These are phyloP conservation scores for Pochonia chlamydosporia DNA, from an alignment of 2,329 filamentous ascomycete genomes.

Conservation along the genomic window DNA sequence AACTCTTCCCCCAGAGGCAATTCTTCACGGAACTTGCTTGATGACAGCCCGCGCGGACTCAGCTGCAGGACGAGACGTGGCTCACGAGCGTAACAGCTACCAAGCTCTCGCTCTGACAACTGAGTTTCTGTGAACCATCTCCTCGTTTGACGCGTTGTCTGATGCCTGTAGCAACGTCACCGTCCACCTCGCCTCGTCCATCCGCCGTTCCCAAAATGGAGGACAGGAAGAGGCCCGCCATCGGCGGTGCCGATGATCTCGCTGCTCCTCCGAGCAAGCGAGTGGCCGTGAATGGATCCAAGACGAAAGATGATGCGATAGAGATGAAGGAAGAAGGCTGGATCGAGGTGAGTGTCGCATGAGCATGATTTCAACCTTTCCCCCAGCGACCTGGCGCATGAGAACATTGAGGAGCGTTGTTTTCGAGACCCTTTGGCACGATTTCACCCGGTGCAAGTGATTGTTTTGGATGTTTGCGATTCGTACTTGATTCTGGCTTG, in stretches of 20 bases:
- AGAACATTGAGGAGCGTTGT: not conserved
- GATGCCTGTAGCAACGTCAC: constrained; percentile 80
- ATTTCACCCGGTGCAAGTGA: not conserved
- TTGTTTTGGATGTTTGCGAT: not conserved
- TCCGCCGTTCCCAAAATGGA: constrained; percentile 94
- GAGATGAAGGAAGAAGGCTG: constrained; percentile 55
- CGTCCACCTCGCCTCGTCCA: constrained; percentile 65
- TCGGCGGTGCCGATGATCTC: constrained; percentile 72
- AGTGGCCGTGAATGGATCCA: constrained; percentile 78
- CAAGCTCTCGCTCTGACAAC: constrained; percentile 23
- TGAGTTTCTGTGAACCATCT: constrained; percentile 28
- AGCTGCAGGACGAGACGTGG: constrained; percentile 28
- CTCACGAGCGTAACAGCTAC: constrained; percentile 23
- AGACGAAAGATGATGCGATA: constrained; percentile 47
- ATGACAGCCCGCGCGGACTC: constrained; percentile 27
- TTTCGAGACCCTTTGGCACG: not conserved
- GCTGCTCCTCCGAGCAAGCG: constrained; percentile 87
- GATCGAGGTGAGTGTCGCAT: constrained; percentile 58
- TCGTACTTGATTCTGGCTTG: not conserved
- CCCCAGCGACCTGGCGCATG: constrained; percentile 8
- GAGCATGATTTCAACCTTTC: constrained; percentile 18
- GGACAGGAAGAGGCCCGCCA: constrained; percentile 94
- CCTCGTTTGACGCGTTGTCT: constrained; percentile 44
- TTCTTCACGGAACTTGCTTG: constrained; percentile 23
- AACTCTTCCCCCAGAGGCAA: constrained; percentile 25